Conservation (phyloP, 202 grass and related monocot genomes). For the Brachypodium distachyon region DNA sequence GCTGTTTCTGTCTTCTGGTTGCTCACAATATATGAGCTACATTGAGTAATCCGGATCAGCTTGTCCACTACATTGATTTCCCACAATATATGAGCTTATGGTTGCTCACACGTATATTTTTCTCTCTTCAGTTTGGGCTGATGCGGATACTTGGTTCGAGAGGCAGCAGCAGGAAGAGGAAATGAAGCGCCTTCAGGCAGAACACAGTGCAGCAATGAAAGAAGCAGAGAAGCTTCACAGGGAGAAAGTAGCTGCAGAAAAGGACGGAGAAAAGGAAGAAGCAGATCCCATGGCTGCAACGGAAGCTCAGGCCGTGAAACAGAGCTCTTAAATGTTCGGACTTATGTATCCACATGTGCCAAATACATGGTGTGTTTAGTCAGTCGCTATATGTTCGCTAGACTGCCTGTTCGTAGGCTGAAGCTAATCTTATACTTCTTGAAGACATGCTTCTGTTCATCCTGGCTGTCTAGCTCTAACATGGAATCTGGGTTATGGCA, state of each 20-base stretch:
- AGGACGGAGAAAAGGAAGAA: conserved; percentile 77
- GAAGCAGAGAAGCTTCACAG: conserved; percentile 76
- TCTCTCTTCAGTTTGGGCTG: conserved; percentile 67
- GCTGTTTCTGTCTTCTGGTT: background rate
- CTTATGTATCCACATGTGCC: background rate
- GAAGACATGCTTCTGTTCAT: background rate
- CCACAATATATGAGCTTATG: background rate
- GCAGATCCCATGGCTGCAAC: conserved; percentile 73
- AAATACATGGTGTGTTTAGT: background rate
- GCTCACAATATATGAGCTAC: no score
- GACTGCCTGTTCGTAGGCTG: background rate
- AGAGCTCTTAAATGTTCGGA: conserved; percentile 20
- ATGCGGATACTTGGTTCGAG: conserved; percentile 97
- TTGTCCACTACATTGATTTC: background rate
- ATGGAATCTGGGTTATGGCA: background rate
- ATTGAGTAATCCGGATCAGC: no score
- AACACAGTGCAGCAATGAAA: conserved; percentile 81
- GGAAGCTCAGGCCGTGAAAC: conserved; percentile 51
- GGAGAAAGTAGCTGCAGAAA: conserved; percentile 59
- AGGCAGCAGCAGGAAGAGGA: conserved; percentile 99
- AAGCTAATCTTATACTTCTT: background rate
- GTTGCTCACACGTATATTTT: conserved; percentile 6
- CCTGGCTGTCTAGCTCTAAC: background rate
- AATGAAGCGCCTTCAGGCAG: conserved; percentile 77
- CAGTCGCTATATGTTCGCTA: background rate